Percentiles rank a stretch among this genome's conserved stretches.
Conservation (phyloP, 768 basidiomycete species). For the Neoboletus brunneissimus region DNA sequence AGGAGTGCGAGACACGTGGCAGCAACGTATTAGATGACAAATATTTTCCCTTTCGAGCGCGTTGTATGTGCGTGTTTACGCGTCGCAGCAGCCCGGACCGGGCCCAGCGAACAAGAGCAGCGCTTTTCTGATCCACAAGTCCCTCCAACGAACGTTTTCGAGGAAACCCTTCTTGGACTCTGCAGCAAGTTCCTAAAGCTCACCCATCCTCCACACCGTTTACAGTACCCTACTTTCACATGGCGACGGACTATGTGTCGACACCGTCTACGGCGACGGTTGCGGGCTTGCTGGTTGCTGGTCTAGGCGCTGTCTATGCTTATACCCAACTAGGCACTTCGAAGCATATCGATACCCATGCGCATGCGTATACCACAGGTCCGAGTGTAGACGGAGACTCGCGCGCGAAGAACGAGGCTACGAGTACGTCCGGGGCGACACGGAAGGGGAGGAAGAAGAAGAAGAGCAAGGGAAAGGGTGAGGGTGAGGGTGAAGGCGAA, state of each 20-base stretch:
- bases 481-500: background rate
- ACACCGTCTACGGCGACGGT: slow-evolving; percentile 33
- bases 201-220: background rate
- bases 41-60: background rate
- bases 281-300: slow-evolving; percentile 29
- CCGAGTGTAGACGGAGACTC: background rate
- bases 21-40: no score
- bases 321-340: slow-evolving; percentile 5
- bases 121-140: background rate
- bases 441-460: background rate
- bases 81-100: slow-evolving; percentile 1
- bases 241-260: slow-evolving; percentile 43
- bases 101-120: background rate
- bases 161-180: background rate
- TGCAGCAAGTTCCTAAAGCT: background rate
- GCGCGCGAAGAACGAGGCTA: background rate
- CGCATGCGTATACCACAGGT: background rate
- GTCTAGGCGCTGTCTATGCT: slow-evolving; percentile 19
- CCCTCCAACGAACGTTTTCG: background rate
- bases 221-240: background rate
- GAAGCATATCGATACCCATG: background rate
- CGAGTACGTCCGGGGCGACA: background rate
- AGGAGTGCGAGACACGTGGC: no score
- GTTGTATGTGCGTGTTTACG: slow-evolving; percentile 33
- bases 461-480: background rate